Evolutionary conservation across 1,139 yeast species (phyloP).

Genomic region (Kazachstania sp.): DNA sequence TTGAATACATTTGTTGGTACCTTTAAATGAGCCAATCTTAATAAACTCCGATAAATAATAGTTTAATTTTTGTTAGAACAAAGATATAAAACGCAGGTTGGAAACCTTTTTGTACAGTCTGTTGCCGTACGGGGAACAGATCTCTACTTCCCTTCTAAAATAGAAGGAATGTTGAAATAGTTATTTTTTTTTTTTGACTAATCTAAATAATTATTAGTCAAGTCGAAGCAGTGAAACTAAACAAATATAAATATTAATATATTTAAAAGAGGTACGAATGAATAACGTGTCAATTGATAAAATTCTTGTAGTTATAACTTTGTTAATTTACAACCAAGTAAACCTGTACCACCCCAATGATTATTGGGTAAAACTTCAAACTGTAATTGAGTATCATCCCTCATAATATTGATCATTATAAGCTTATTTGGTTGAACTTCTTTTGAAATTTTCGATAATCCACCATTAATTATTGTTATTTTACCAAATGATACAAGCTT

Average conservation of each 20-base stretch:
- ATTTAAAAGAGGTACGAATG: background rate
- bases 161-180: too few relatives aligned
- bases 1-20: too few relatives aligned
- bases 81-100: background rate
- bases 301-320: background rate
- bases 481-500: slow-evolving; percentile 44
- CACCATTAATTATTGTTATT: slow-evolving; percentile 47
- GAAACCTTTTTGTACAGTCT: too few relatives aligned
- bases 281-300: background rate
- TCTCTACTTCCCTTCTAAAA: too few relatives aligned
- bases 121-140: too few relatives aligned
- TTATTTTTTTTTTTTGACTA: too few relatives aligned
- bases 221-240: too few relatives aligned
- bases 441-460: slow-evolving; percentile 29
- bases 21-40: background rate
- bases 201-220: too few relatives aligned
- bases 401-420: slow-evolving; percentile 15
- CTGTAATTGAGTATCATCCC: slow-evolving; percentile 12
- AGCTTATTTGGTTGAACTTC: slow-evolving; percentile 15
- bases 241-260: background rate
- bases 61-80: background rate
- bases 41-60: background rate
- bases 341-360: slow-evolving; percentile 64
- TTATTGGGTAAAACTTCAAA: slow-evolving; percentile 41
- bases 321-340: slow-evolving; percentile 49